These are phyloP conservation scores for Rhizopus delemar DNA, from an alignment of 371 early-diverging fungal species.

Conservation along the genomic window DNA sequence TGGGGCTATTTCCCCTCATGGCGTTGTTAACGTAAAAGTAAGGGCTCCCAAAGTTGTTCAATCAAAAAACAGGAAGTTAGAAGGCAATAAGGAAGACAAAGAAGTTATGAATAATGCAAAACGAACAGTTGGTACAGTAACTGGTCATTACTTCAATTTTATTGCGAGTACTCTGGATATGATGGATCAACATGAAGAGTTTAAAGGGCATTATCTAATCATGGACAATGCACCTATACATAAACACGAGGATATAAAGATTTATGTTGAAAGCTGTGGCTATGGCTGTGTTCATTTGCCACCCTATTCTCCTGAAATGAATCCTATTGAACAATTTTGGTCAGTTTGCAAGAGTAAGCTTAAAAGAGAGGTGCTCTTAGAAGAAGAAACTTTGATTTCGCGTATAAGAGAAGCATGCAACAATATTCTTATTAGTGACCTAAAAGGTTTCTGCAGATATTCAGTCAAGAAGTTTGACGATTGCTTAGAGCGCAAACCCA, in stretches of 20 bases:
- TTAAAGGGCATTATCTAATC: no score
- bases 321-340: slow-evolving; percentile 27
- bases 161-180: neutral
- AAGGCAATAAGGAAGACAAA: slow-evolving; percentile 2
- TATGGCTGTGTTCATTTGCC: slow-evolving; percentile 15
- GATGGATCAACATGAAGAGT: neutral
- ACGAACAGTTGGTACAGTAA: slow-evolving; percentile 4
- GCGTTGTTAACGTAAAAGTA: neutral
- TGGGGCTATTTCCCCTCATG: neutral
- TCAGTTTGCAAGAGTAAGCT: slow-evolving; percentile 18
- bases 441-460: slow-evolving; percentile 4
- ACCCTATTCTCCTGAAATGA: slow-evolving; percentile 15
- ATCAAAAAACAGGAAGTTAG: neutral
- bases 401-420: neutral
- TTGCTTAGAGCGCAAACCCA: slow-evolving; percentile 12
- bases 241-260: neutral
- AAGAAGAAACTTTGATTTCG: slow-evolving; percentile 4
- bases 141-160: slow-evolving; percentile 1
- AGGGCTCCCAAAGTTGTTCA: neutral
- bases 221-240: no score
- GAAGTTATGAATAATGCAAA: neutral
- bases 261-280: slow-evolving; percentile 5
- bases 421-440: no score
- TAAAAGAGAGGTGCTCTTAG: slow-evolving; percentile 15
- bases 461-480: slow-evolving; percentile 17